Evolutionary conservation across 345 rosid genomes (phyloP), one percentile per base, ranked within the genome.

Genomic region (Bruguiera gymnorhiza): DNA sequence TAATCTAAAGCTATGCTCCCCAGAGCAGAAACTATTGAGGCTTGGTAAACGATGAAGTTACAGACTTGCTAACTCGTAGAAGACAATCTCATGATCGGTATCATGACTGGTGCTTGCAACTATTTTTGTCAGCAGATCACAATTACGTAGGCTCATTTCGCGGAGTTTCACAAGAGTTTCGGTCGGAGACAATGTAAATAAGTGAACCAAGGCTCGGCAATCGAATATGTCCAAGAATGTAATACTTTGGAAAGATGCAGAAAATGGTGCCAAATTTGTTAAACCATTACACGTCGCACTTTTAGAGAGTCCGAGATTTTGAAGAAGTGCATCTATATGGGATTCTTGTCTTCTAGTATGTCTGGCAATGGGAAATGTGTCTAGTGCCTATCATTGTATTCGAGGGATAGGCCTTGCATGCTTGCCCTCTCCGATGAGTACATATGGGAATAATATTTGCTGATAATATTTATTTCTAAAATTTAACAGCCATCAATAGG

Each of bases 51-150:
- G 16, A 18, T 13, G 7, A 29, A 76, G 72, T n/a, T 31, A 9
- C 72, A 76, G 24, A 32, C 61, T 43, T 19, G 48, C 16, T 43
- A 76, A 13, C 26, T 67, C 8, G 51, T 19, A 8, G 57, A 76
- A 71, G 18, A 57, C n/a, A 51, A 71, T 30, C 62, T 27, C 34
- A 27, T 4, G 26, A 4, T 27, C 29, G 13, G 18, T 30, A 13
- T 24, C 62, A 23, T 11, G 34, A 20, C 18, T 21, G 0, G 5
- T 55, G 24, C 2, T 48, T 1, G 23, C n/a, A 29, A 71, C 24
- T 20, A 79, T 13, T 53, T 67, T 51, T 62, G 57, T 60, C 21
- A 69, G 10, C 19, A 9, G 18, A 32, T 39, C 6, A 24, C 83
- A 76, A 5, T 63, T 36, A 13, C 3, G 10, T 66, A 80, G 26